Conservation (phyloP, 2,329 filamentous ascomycete genomes). For the Bipolaris cookei region DNA sequence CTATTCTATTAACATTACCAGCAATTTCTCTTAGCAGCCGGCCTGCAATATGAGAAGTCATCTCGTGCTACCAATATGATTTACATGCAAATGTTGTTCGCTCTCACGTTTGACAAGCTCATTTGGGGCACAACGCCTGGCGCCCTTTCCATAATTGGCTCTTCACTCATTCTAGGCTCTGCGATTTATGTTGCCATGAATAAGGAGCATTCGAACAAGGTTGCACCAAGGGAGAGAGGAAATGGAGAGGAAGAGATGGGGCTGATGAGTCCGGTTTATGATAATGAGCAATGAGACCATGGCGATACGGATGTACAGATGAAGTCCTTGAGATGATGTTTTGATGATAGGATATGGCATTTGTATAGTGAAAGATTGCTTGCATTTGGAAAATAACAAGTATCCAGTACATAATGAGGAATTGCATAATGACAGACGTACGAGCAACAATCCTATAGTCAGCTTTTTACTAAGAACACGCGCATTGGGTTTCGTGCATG, state of each 20-base stretch:
- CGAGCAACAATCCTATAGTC: too few species aligned
- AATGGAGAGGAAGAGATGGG: constrained; percentile 44
- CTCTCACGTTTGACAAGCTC: constrained; percentile 67
- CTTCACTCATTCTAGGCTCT: constrained; percentile 67
- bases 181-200: constrained; percentile 69
- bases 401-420: background rate
- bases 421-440: background rate
- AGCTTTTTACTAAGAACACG: too few species aligned
- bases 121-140: constrained; percentile 67
- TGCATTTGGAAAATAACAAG: background rate
- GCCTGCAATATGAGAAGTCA: constrained; percentile 73
- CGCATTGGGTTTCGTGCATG: background rate
- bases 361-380: too few species aligned
- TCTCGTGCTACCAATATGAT: constrained; percentile 69
- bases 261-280: constrained; percentile 33
- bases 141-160: constrained; percentile 65
- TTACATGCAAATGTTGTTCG: constrained; percentile 74
- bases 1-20: constrained; percentile 21
- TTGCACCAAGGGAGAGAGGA: constrained; percentile 17
- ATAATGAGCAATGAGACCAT: constrained; percentile 18
- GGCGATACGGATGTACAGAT: constrained; percentile 24
- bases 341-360: background rate
- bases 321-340: constrained; percentile 23
- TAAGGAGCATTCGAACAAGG: constrained; percentile 48
- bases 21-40: constrained; percentile 83